Conservation (phyloP, 2,329 filamentous ascomycete species). For the Colletotrichum chrysophilum region DNA sequence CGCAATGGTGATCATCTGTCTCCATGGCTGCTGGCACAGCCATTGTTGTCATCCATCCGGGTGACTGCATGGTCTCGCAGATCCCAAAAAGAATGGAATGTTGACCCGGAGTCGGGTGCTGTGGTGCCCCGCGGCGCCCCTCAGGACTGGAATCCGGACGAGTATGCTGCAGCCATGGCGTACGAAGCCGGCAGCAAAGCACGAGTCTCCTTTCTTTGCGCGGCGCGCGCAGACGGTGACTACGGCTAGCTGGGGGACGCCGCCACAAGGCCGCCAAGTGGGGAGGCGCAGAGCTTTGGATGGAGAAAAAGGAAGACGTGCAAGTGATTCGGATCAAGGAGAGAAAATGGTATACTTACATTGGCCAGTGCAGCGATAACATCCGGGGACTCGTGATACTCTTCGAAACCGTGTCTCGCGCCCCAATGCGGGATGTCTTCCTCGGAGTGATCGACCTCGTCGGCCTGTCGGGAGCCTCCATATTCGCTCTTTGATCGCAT, state of each 20-base stretch:
- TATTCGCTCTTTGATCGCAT: constrained; percentile 64
- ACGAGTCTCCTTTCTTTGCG: not conserved
- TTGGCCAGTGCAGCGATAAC: constrained; percentile 85
- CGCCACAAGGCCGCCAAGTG: not conserved
- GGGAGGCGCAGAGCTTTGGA: not conserved
- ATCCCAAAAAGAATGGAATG: not conserved
- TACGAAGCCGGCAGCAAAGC: not conserved
- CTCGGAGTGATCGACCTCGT: constrained; percentile 46
- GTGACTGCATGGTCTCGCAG: not conserved
- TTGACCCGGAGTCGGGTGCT: not conserved
- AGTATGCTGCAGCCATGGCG: not conserved
- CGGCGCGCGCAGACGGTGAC: not conserved
- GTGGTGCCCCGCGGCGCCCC: not conserved
- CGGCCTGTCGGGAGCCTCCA: constrained; percentile 41
- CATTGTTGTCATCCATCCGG: not conserved
- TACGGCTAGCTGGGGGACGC: not conserved
- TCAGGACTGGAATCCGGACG: not conserved
- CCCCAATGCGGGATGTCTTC: constrained; percentile 59
- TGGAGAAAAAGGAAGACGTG: constrained; percentile 2
- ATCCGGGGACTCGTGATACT: constrained; percentile 89
- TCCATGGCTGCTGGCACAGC: not conserved
- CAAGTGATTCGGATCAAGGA: not conserved
- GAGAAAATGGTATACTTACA: constrained; percentile 54
- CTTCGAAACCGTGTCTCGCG: constrained; percentile 86
- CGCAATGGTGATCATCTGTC: not conserved